Conservation (phyloP, 2,329 filamentous ascomycete species). For the Aspergillus intermedius region DNA sequence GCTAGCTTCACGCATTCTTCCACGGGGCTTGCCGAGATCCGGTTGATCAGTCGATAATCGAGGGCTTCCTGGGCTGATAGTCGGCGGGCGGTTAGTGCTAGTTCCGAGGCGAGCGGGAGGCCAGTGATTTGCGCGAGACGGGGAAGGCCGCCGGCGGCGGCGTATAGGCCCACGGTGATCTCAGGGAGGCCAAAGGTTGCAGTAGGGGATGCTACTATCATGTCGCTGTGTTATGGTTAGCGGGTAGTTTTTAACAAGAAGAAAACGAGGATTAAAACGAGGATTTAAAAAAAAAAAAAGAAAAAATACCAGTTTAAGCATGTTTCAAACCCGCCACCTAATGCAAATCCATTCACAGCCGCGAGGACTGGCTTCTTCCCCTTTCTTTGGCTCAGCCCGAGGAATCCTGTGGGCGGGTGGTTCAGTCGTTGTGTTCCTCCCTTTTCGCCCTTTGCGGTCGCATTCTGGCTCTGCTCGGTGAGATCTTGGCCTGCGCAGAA, state of each 20-base stretch:
- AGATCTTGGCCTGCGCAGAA: conserved; percentile 43
- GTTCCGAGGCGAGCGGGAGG: conserved; percentile 64
- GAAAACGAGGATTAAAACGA: not conserved
- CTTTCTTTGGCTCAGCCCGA: conserved; percentile 48
- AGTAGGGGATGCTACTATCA: conserved; percentile 46
- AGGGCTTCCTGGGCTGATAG: conserved; percentile 55
- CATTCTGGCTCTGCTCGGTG: conserved; percentile 33
- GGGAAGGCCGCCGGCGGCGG: conserved; percentile 64
- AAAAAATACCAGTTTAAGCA: conserved; percentile 73
- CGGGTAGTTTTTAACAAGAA: not conserved
- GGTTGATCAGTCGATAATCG: conserved; percentile 61
- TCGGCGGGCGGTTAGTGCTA: conserved; percentile 59
- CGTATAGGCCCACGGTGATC: conserved; percentile 63
- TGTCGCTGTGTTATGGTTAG: conserved; percentile 42
- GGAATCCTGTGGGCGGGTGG: conserved; percentile 47
- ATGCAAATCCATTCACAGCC: conserved; percentile 69
- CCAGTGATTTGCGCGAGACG: conserved; percentile 61
- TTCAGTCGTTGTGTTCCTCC: conserved; percentile 15
- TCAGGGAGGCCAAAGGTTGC: conserved; percentile 66
- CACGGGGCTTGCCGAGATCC: conserved; percentile 66
- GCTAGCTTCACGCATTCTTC: conserved; percentile 63
- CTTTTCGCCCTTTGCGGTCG: conserved; percentile 6
- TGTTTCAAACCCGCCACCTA: conserved; percentile 75
- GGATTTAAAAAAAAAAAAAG: not conserved
- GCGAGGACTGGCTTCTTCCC: conserved; percentile 69